Conservation (phyloP, 2,329 filamentous ascomycete species). For the Sclerotinia minor region DNA sequence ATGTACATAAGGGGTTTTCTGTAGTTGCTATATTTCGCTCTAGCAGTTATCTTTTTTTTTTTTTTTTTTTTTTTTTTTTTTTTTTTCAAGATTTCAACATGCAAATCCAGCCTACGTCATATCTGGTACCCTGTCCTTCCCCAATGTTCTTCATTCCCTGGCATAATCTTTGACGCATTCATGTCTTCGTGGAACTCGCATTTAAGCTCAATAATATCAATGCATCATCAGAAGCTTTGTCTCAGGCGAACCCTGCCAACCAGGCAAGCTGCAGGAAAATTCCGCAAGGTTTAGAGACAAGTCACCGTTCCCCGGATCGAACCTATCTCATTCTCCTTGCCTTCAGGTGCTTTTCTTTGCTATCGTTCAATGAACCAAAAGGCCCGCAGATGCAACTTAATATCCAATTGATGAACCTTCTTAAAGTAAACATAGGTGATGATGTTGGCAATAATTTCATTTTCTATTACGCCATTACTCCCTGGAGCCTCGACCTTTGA, state of each 20-base stretch:
- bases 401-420: slow-evolving; percentile 22
- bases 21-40: neutral
- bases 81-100: neutral
- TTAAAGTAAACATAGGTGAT: neutral
- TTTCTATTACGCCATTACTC: too few relatives aligned
- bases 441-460: too few relatives aligned
- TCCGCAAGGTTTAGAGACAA: neutral
- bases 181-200: neutral
- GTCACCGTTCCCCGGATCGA: neutral
- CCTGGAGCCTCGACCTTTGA: too few relatives aligned
- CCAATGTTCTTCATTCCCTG: neutral
- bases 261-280: neutral
- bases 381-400: neutral
- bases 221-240: neutral
- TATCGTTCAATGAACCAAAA: too few relatives aligned
- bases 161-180: neutral
- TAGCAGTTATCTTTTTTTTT: neutral
- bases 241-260: neutral
- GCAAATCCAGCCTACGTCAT: neutral
- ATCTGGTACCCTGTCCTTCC: neutral
- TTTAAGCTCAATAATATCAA: neutral
- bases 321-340: neutral
- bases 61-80: too few relatives aligned
- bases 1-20: neutral
- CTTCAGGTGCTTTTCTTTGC: neutral